Percentiles rank a stretch among this genome's conserved stretches.
Conservation (phyloP, 2,329 filamentous ascomycete species). For the Fusarium mangiferae region DNA sequence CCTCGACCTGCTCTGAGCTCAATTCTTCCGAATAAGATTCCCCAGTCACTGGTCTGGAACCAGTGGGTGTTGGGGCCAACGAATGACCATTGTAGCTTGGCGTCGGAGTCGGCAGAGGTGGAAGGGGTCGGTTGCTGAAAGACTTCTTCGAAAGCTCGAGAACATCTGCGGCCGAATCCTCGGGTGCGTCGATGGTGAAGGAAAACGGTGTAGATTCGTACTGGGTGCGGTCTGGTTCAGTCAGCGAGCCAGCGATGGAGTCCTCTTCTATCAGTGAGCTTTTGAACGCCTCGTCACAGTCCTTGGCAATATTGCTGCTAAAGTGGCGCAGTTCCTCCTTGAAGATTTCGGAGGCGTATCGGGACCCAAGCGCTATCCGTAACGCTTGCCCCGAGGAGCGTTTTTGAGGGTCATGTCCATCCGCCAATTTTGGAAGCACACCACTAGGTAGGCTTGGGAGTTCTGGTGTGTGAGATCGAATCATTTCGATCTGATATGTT, state of each 20-base stretch:
- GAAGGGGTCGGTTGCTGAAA: constrained; percentile 63
- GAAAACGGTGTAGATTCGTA: constrained; percentile 56
- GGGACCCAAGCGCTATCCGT: constrained; percentile 23
- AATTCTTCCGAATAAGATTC: constrained; percentile 41
- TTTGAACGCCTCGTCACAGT: constrained; percentile 93
- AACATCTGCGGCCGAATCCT: constrained; percentile 30
- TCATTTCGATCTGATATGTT: constrained; percentile 33
- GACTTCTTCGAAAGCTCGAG: constrained; percentile 43
- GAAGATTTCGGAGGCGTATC: constrained; percentile 51
- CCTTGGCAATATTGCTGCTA: constrained; percentile 85
- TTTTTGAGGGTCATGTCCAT: constrained; percentile 13
- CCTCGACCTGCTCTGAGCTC: constrained; percentile 40
- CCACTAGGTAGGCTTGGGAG: constrained; percentile 41
- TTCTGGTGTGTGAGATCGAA: constrained; percentile 46
- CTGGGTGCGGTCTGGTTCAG: constrained; percentile 46
- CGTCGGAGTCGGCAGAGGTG: constrained; percentile 56
- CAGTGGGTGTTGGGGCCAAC: constrained; percentile 27
- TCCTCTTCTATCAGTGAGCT: constrained; percentile 62
- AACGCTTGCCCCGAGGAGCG: constrained; percentile 12
- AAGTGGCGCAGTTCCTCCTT: constrained; percentile 85
- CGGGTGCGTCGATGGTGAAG: constrained; percentile 51
- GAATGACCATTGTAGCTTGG: constrained; percentile 27
- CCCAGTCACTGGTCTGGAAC: constrained; percentile 40
- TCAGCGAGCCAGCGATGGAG: constrained; percentile 49
- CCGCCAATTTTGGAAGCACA: constrained; percentile 41